Base-by-base conservation (phyloP, 2,329 filamentous ascomycete genomes). In the Ophiostoma montium region DNA sequence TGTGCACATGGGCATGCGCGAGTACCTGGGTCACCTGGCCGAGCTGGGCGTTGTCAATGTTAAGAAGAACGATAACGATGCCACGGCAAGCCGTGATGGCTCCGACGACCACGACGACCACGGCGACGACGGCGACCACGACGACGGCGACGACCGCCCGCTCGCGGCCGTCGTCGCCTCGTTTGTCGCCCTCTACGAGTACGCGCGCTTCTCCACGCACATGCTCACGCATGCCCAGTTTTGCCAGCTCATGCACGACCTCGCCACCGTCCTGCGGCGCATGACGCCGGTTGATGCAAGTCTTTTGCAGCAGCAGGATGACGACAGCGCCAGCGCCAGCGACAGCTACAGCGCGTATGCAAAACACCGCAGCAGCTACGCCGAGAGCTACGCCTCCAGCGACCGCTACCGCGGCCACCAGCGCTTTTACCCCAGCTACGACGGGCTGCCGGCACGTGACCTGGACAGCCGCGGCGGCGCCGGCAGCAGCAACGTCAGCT, bases 141-240 rank as follows among this genome's bases (percentile, higher is more conserved):
- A 19, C 21, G 5, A n/a, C 16, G 8, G 48, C 30, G 50, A 51
- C 35, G 16, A 9, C 1, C 50, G 50, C 4, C n/a, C 43, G 0
- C 51, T 54, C 11, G 13, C 38, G 21, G 43, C 41, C 2, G 62
- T 63, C 2, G 80, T 62, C 56, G 71, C 55, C 61, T 78, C 62
- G 54, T 98, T 96, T 60, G 66, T 95, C 18, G 65, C 72, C 1
- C 68, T 77, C 18, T 98, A 95, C 65, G 92, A 96, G 66, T 71
- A 76, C 50, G 87, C 88, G 3, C 81, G 90, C 36, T 98, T 94
- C 66, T 89, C 86, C 2, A 76, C 75, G 0, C 68, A 70, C 5
- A 75, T 82, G 1, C 68, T 95, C 4, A 74, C 77, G 3, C 82
- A 89, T 56, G 59, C 65, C 0, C 74, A 82, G 47, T 96, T 98